Evolutionary conservation across 2,329 filamentous ascomycete species (phyloP).

Genomic region (Colletotrichum gloeosporioides): DNA sequence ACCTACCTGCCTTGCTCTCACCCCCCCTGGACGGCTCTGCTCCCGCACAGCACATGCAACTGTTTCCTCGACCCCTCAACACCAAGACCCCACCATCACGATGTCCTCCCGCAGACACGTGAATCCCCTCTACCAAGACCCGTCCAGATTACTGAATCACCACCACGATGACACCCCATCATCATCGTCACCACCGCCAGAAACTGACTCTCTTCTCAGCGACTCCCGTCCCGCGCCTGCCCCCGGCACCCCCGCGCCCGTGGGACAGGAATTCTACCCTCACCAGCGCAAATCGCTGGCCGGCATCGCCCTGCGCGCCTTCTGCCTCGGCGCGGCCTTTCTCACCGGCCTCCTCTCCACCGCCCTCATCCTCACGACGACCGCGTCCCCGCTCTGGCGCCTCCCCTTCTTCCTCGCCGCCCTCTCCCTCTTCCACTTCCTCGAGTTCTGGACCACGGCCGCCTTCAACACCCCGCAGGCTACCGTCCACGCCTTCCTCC

Average conservation of each 20-base stretch:
- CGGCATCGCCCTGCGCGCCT: conserved; percentile 64
- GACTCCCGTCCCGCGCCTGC: conserved; percentile 22
- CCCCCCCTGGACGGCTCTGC: background rate
- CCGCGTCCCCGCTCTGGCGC: conserved; percentile 61
- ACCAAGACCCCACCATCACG: conserved; percentile 8
- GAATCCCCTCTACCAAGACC: background rate
- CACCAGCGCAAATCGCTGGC: conserved; percentile 61
- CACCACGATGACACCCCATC: background rate
- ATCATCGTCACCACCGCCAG: background rate
- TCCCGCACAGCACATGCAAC: background rate
- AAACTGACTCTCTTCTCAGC: conserved; percentile 24
- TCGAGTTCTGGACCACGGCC: conserved; percentile 94
- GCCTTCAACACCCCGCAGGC: conserved; percentile 79
- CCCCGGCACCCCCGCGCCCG: conserved; percentile 22
- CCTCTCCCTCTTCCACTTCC: conserved; percentile 87
- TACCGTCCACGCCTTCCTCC: conserved; percentile 77
- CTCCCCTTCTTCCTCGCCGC: conserved; percentile 70
- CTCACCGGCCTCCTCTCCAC: conserved; percentile 39
- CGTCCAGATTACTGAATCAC: background rate
- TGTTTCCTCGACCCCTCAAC: conserved; percentile 3
- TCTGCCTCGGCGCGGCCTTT: conserved; percentile 55
- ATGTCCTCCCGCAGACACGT: background rate
- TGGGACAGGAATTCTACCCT: conserved; percentile 42
- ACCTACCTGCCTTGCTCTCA: background rate
- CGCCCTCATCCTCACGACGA: conserved; percentile 36